phyloP scores from a whole-genome alignment of 345 rosid species.

The Syzygium aromaticum region DNA sequence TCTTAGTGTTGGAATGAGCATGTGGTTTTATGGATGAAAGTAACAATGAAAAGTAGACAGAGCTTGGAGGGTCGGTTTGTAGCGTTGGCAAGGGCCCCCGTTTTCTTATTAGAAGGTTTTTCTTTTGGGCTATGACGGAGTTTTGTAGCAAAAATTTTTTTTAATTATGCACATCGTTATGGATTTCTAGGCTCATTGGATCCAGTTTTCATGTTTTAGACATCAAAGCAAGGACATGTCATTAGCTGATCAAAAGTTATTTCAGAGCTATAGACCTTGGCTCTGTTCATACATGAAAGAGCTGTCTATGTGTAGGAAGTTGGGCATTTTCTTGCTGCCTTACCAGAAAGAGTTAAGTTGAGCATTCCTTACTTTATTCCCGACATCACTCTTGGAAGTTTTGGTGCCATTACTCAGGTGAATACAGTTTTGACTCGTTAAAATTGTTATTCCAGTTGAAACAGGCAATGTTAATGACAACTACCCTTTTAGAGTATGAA shows the following conservation, averaged over 20 bases:
- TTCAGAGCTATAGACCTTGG: neutral
- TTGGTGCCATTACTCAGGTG: constrained; percentile 97
- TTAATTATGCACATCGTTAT: neutral
- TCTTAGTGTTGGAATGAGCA: neutral
- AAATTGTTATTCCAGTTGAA: neutral
- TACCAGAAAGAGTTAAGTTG: constrained; percentile 80
- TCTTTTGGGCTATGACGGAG: neutral
- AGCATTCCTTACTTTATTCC: constrained; percentile 95
- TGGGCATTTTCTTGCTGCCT: constrained; percentile 84
- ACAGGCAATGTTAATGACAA: neutral
- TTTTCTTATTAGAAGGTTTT: too few species aligned
- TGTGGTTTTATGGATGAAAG: neutral
- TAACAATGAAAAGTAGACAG: too few species aligned
- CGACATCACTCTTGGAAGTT: constrained; percentile 94
- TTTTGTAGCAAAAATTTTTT: neutral
- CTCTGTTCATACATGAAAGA: constrained; percentile 2
- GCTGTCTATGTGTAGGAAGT: constrained; percentile 52
- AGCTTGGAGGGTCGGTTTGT: too few species aligned
- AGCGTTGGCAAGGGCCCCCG: too few species aligned
- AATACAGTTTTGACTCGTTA: neutral
- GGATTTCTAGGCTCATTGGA: neutral
- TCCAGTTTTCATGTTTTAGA: neutral
- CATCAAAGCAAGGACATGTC: neutral
- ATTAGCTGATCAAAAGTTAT: neutral
- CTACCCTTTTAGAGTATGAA: neutral